These are phyloP conservation scores for Balakata baccata DNA, from an alignment of 345 rosid species.

Conservation along the genomic window DNA sequence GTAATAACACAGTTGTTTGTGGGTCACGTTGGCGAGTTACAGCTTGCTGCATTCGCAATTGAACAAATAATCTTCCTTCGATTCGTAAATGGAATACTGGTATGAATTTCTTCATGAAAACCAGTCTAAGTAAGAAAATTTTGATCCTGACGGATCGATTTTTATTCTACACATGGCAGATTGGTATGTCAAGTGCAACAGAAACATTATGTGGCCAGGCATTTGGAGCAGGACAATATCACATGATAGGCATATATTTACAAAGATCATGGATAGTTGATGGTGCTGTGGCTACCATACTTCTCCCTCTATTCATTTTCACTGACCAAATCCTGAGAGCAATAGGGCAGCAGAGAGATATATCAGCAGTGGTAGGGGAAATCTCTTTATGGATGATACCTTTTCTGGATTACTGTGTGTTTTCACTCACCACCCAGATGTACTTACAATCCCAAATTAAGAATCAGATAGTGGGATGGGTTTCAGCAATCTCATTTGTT, in stretches of 20 bases:
- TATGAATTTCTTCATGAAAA: not conserved
- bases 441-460: slow-evolving; percentile 41
- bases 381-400: slow-evolving; percentile 21
- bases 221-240: slow-evolving; percentile 34
- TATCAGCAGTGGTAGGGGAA: slow-evolving; percentile 9
- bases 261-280: slow-evolving; percentile 30
- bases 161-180: slow-evolving; percentile 10
- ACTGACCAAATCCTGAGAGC: slow-evolving; percentile 1
- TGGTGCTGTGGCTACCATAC: slow-evolving; percentile 2
- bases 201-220: slow-evolving; percentile 47
- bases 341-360: not conserved
- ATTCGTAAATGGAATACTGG: slow-evolving; percentile 32
- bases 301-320: slow-evolving; percentile 20
- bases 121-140: too few species aligned
- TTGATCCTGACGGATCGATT: too few species aligned
- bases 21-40: slow-evolving; percentile 31
- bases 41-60: slow-evolving; percentile 36
- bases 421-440: slow-evolving; percentile 27
- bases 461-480: slow-evolving; percentile 32
- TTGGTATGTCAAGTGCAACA: slow-evolving; percentile 44
- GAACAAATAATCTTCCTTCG: slow-evolving; percentile 26
- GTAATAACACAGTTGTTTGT: slow-evolving; percentile 24
- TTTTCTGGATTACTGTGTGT: not conserved
- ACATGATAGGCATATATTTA: slow-evolving; percentile 36
- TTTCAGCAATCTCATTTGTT: slow-evolving; percentile 18